A percentile compares a stretch with the other conserved stretches of the same genome.
Evolutionary conservation across 148 eudicot genomes (phyloP).

Genomic region (Amaranthus palmeri): DNA sequence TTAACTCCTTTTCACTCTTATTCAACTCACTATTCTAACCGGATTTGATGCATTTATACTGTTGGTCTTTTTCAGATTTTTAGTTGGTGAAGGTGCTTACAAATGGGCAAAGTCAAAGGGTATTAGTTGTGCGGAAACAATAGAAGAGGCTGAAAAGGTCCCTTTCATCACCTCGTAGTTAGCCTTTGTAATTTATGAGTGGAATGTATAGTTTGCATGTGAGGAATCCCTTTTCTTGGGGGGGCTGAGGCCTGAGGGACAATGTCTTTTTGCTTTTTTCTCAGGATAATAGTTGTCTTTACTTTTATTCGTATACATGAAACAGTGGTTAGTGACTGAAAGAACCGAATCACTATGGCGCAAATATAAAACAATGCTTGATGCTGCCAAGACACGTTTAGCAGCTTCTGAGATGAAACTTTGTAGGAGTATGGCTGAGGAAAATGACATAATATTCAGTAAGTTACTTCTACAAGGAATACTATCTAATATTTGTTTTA

Average conservation of each 20-base stretch:
- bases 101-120: slow-evolving; percentile 77
- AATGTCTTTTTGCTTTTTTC: background rate
- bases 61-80: slow-evolving; percentile 47
- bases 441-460: slow-evolving; percentile 33
- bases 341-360: slow-evolving; percentile 72
- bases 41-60: slow-evolving; percentile 1
- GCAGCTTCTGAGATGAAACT: slow-evolving; percentile 19
- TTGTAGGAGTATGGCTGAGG: slow-evolving; percentile 22
- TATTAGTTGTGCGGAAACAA: slow-evolving; percentile 35
- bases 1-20: no score
- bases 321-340: slow-evolving; percentile 83
- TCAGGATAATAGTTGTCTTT: slow-evolving; percentile 6
- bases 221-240: background rate
- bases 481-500: background rate
- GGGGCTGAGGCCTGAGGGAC: background rate
- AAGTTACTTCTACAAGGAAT: background rate
- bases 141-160: slow-evolving; percentile 65
- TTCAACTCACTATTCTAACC: background rate
- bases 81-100: slow-evolving; percentile 89
- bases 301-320: slow-evolving; percentile 6
- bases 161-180: background rate
- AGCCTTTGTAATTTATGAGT: background rate
- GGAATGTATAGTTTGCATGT: background rate
- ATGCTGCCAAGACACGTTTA: slow-evolving; percentile 41
- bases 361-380: slow-evolving; percentile 77